Evolutionary conservation across 495 filamentous ascomycete species (phyloP).

Genomic region (Pseudoneurospora amorphoporcata): DNA sequence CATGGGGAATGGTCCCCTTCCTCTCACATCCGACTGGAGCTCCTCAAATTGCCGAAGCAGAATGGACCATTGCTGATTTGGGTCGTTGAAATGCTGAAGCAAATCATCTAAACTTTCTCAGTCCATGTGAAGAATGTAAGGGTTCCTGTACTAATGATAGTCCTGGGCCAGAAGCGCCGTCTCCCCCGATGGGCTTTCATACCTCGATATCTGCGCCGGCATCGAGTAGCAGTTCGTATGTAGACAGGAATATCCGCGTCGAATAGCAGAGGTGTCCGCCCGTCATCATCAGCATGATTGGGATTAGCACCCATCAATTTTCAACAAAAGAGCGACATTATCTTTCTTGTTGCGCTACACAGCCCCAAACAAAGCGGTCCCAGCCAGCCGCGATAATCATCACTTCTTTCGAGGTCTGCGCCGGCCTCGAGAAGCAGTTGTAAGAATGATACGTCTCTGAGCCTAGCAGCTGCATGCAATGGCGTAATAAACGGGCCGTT

Average conservation of each 20-base stretch:
- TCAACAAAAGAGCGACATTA: not conserved
- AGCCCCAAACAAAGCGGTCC: not conserved
- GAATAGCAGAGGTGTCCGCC: not conserved
- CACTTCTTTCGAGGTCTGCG: not conserved
- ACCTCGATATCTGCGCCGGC: not conserved
- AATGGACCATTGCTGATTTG: not conserved
- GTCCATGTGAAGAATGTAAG: not conserved
- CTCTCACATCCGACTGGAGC: not conserved
- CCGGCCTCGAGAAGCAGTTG: not conserved
- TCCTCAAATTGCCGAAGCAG: not conserved
- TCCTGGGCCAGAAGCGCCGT: not conserved
- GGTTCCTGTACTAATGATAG: too few relatives aligned
- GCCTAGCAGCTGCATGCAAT: not conserved
- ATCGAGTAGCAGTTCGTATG: too few relatives aligned
- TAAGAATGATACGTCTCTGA: not conserved
- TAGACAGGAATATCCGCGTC: too few relatives aligned
- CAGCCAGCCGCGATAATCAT: too few relatives aligned
- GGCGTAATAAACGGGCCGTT: not conserved
- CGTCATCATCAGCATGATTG: not conserved
- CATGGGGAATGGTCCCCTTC: too few relatives aligned
- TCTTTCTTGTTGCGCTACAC: rapidly evolving
- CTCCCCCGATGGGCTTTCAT: not conserved
- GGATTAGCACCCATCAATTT: not conserved
- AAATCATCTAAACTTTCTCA: not conserved
- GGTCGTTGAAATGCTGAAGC: not conserved